Base-by-base conservation (phyloP, 2,329 filamentous ascomycete species). In the Mollisia scopiformis region DNA sequence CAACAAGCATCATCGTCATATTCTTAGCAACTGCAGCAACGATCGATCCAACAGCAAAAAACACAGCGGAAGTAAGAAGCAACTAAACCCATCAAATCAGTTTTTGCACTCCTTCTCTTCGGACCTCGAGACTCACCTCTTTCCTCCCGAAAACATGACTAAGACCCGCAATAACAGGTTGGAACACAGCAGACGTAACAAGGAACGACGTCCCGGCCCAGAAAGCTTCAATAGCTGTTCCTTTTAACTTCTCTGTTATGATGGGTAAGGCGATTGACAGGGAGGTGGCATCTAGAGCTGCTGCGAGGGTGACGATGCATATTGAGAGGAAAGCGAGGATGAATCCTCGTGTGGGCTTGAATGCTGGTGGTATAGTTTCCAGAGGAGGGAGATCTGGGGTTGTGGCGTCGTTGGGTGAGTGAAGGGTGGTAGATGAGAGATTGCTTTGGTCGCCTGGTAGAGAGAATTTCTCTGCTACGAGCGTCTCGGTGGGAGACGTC, bases 171-270 rank as follows among this genome's bases (percentile, higher is more conserved):
- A 75, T 71, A 62, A 76, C 74, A 41, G 84, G 86, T 66, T 87
- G 82, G 43, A 85, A 79, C 30, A 87, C 82, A 0, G 88, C 86
- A 58, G 84, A 86, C 2, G 87, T 84, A 5, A 92, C 80, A 4
- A 92, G 77, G 65, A 89, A 92, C 16, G 85, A 86, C 4, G 88
- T 91, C 1, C 88, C 88, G 13, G 86, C 83, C 89, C 88, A 91
- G 69, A 91, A 91, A 0, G 87, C 85, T 73, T 90, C 79, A 31
- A 86, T 81, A 2, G 82, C 83, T 0, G 78, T 79, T 46, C 84
- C 83, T 28, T 77, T 66, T 6, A 87, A 76, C 21, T 79, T 79
- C 7, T 73, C 65, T n/a, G 82, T 79, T 60, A 86, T 83, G 41
- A 78, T 80, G 4, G 79, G 82, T 31, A 89, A 74, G 3, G 87